phyloP scores from a whole-genome alignment of 2,329 filamentous ascomycete species.

The Fusarium liriodendri region DNA sequence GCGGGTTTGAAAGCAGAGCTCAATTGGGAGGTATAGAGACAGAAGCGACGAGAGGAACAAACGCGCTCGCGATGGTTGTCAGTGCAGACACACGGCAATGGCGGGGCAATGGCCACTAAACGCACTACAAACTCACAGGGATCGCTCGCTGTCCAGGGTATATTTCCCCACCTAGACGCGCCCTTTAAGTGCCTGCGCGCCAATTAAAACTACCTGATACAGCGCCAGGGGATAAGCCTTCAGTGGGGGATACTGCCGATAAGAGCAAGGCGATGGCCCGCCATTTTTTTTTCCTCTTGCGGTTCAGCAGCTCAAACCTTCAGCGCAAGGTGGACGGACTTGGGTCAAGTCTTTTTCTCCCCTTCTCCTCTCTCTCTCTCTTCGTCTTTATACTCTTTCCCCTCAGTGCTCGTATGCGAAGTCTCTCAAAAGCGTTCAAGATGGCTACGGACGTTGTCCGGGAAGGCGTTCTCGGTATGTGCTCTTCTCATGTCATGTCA shows the following conservation, averaged over 20 bases:
- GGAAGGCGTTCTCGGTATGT: constrained; percentile 69
- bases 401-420: constrained; percentile 47
- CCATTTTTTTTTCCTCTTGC: neutral
- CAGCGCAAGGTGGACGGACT: constrained; percentile 12
- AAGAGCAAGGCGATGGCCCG: constrained; percentile 30
- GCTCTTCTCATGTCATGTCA: constrained; percentile 5
- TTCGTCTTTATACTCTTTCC: constrained; percentile 7
- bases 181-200: constrained; percentile 27
- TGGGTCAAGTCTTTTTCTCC: constrained; percentile 28
- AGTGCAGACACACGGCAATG: neutral
- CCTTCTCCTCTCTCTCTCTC: constrained; percentile 21
- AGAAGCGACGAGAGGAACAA: neutral
- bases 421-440: constrained; percentile 50
- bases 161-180: constrained; percentile 17
- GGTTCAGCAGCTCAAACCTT: neutral
- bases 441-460: constrained; percentile 66
- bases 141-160: neutral
- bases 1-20: neutral
- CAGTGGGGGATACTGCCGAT: constrained; percentile 29
- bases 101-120: constrained; percentile 30
- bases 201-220: constrained; percentile 27
- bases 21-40: neutral
- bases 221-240: neutral
- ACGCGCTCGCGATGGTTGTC: constrained; percentile 29
- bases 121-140: constrained; percentile 9